phyloP scores from a whole-genome alignment of 2,329 filamentous ascomycete species.

The Penicillium sp. region DNA sequence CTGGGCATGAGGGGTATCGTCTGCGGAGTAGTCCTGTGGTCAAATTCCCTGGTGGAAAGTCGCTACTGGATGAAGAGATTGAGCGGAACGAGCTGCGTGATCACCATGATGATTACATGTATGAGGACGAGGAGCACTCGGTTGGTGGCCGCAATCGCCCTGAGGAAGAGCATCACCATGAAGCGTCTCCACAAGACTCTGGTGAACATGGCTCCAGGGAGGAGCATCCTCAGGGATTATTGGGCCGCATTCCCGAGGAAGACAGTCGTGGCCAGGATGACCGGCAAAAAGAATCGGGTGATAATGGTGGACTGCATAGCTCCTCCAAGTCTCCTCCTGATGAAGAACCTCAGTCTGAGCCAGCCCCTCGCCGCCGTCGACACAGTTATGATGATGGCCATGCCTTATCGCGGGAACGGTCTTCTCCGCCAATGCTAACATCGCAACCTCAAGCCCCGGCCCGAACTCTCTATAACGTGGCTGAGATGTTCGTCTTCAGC shows the following conservation, averaged over 20 bases:
- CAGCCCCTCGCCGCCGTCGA: slow-evolving; percentile 16
- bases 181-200: slow-evolving; percentile 11
- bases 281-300: slow-evolving; percentile 1
- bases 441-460: slow-evolving; percentile 47
- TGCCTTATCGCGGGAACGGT: slow-evolving; percentile 16
- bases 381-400: slow-evolving; percentile 25
- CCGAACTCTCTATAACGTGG: slow-evolving; percentile 64
- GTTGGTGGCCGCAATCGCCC: slow-evolving; percentile 34
- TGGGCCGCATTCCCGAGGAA: slow-evolving; percentile 15
- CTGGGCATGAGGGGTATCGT: slow-evolving; percentile 79
- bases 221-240: slow-evolving; percentile 11
- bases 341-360: slow-evolving; percentile 11
- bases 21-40: slow-evolving; percentile 85
- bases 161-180: slow-evolving; percentile 28
- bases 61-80: slow-evolving; percentile 89
- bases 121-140: slow-evolving; percentile 54
- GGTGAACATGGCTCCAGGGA: slow-evolving; percentile 7
- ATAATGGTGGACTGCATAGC: slow-evolving; percentile 1
- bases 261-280: slow-evolving; percentile 6
- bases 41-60: slow-evolving; percentile 89
- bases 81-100: slow-evolving; percentile 85
- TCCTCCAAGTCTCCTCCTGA: neutral
- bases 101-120: slow-evolving; percentile 86
- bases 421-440: slow-evolving; percentile 35
- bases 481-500: slow-evolving; percentile 94